Conservation (phyloP, 192 early-diverging fungal genomes). For the Entomortierella lignicola region DNA sequence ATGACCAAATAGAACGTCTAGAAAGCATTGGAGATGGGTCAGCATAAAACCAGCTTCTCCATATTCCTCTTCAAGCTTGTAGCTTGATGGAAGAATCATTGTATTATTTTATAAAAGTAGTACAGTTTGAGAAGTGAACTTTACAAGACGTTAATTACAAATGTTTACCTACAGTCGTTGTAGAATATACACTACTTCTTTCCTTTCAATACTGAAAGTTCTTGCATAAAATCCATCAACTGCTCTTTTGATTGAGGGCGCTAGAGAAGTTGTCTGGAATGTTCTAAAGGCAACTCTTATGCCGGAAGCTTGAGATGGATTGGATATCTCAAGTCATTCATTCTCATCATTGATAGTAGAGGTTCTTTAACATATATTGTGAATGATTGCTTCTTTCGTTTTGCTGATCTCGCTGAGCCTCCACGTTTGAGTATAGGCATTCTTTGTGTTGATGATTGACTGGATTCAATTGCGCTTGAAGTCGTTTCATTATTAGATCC, state of each 20-base stretch:
- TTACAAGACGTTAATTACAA: not conserved
- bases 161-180: not conserved
- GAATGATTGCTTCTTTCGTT: slow-evolving; percentile 2
- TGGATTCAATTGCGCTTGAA: not conserved
- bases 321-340: slow-evolving; percentile 2
- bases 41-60: slow-evolving; percentile 1
- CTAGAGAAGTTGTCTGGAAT: not conserved
- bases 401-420: not conserved
- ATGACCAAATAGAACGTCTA: slow-evolving; percentile 1
- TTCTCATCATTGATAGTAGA: slow-evolving; percentile 1
- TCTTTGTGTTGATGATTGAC: not conserved
- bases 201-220: not conserved
- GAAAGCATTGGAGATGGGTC: slow-evolving; percentile 7
- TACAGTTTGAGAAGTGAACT: not conserved
- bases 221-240: slow-evolving; percentile 1
- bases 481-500: not conserved
- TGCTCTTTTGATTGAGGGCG: not conserved
- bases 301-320: not conserved
- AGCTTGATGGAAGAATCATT: not conserved
- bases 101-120: not conserved
- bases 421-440: not conserved
- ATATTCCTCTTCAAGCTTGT: slow-evolving; percentile 7
- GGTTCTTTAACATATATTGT: not conserved
- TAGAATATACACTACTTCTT: not conserved
- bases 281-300: slow-evolving; percentile 2